These are phyloP conservation scores for Botrytis elliptica DNA, from an alignment of 2,329 filamentous ascomycete genomes.

Conservation along the genomic window DNA sequence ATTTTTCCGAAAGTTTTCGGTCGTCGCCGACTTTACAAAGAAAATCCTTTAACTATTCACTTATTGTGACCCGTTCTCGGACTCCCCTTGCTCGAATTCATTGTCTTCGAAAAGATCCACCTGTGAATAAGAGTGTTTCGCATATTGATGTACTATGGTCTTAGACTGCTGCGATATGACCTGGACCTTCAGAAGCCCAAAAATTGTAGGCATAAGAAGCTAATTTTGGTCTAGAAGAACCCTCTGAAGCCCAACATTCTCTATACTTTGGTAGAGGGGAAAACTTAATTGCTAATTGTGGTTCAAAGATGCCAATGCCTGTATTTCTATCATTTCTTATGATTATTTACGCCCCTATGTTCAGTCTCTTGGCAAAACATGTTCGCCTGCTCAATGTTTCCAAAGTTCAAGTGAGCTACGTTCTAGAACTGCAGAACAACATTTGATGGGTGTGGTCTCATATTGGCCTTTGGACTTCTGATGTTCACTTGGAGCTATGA, in stretches of 20 bases:
- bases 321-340: conserved; percentile 6
- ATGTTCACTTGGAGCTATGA: background rate
- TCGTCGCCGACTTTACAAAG: conserved; percentile 13
- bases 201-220: background rate
- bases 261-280: background rate
- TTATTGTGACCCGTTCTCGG: conserved; percentile 12
- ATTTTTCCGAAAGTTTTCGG: background rate
- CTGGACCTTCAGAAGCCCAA: background rate
- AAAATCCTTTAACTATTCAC: background rate
- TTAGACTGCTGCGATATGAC: background rate
- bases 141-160: background rate
- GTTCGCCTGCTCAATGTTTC: background rate
- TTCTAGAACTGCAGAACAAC: background rate
- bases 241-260: background rate
- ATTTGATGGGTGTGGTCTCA: background rate
- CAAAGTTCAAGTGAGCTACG: conserved; percentile 11
- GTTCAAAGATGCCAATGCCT: background rate
- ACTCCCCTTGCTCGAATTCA: background rate
- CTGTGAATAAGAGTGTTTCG: background rate
- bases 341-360: background rate
- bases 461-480: background rate
- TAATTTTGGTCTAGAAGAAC: background rate
- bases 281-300: background rate
- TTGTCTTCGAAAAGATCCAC: background rate
- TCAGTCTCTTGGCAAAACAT: conserved; percentile 17